Evolutionary conservation across 306 rosid species (phyloP).

Genomic region (Quillaja saponaria): DNA sequence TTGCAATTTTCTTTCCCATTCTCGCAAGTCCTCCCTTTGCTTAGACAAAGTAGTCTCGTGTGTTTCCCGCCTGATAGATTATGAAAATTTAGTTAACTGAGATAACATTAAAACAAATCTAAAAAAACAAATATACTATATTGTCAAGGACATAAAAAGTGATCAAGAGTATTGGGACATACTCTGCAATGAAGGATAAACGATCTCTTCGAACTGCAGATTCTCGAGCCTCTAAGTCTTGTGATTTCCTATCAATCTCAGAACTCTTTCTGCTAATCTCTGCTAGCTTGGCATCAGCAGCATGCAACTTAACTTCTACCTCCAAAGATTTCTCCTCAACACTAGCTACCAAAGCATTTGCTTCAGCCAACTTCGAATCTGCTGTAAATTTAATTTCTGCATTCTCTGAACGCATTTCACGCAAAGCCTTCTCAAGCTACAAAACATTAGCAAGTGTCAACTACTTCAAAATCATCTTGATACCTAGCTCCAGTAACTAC

Average conservation of each 20-base stretch:
- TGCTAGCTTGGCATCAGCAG: slow-evolving; percentile 92
- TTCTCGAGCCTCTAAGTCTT: slow-evolving; percentile 77
- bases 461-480: background rate
- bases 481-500: slow-evolving; percentile 1
- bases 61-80: slow-evolving; percentile 63
- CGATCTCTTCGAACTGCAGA: slow-evolving; percentile 67
- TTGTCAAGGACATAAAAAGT: slow-evolving; percentile 10
- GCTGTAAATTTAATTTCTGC: slow-evolving; percentile 81
- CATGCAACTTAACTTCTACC: slow-evolving; percentile 74
- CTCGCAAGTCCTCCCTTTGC: slow-evolving; percentile 84
- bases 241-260: slow-evolving; percentile 76
- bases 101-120: slow-evolving; percentile 1
- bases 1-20: slow-evolving; percentile 91
- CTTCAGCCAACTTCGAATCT: slow-evolving; percentile 88
- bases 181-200: slow-evolving; percentile 76
- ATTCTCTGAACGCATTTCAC: slow-evolving; percentile 85
- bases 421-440: slow-evolving; percentile 92
- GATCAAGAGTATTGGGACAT: slow-evolving; percentile 29
- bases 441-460: slow-evolving; percentile 39
- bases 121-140: background rate
- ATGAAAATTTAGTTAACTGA: slow-evolving; percentile 21
- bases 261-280: slow-evolving; percentile 81
- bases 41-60: slow-evolving; percentile 63
- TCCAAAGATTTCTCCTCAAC: slow-evolving; percentile 88
- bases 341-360: slow-evolving; percentile 79